phyloP scores from a whole-genome alignment of 441 rosid genomes.

The Pelargonium cotyledonis region DNA sequence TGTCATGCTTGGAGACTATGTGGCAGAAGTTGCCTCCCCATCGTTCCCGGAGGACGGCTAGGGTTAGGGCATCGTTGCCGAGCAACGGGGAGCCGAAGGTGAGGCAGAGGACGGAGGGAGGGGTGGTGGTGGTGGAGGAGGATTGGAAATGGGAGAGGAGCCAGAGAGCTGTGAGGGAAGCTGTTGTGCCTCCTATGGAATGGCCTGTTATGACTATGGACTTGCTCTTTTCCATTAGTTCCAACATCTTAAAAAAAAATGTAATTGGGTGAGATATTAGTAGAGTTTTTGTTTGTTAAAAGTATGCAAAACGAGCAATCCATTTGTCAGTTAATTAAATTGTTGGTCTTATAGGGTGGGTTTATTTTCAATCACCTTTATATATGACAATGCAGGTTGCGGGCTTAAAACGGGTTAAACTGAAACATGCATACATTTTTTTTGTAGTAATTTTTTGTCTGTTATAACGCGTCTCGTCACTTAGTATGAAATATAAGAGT shows the following conservation, averaged over 20 bases:
- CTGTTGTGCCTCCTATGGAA: slow-evolving; percentile 57
- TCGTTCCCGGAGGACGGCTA: slow-evolving; percentile 41
- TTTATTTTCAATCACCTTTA: no score
- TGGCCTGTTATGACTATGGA: slow-evolving; percentile 70
- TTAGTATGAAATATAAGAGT: no score
- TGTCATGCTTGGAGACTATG: slow-evolving; percentile 53
- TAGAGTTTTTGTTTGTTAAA: no score
- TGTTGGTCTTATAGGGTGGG: no score
- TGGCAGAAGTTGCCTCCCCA: slow-evolving; percentile 67
- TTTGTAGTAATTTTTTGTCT: no score
- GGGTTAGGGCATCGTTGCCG: slow-evolving; percentile 51
- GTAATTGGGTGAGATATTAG: no score
- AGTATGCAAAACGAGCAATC: no score
- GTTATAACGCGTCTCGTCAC: no score
- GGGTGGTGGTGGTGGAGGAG: slow-evolving; percentile 12
- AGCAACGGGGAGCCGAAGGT: slow-evolving; percentile 79
- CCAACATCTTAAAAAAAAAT: slow-evolving; percentile 38
- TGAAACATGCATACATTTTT: no score
- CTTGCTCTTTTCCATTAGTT: slow-evolving; percentile 29
- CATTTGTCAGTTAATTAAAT: no score
- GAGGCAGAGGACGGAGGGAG: slow-evolving; percentile 48
- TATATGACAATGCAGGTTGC: no score
- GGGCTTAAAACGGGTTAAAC: no score
- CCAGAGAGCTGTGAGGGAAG: slow-evolving; percentile 66
- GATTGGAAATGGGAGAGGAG: slow-evolving; percentile 44